Base-by-base conservation (phyloP, 73 alveolate genomes). In the Durusdinium trenchii region DNA sequence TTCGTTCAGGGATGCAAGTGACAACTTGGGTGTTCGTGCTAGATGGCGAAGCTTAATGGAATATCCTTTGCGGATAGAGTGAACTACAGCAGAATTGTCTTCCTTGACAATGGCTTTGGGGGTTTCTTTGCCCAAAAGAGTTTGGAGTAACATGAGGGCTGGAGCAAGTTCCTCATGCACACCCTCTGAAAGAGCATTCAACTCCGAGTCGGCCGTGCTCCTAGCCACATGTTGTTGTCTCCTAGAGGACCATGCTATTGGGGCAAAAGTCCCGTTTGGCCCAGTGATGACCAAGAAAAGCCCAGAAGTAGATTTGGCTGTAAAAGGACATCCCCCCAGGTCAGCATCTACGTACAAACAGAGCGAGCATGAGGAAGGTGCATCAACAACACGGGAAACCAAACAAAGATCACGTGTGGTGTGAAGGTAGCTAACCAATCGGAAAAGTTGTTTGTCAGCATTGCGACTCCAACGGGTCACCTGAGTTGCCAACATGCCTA, bases 191-290 rank as follows among this genome's bases (percentile, higher is more conserved):
- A 86, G 4, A 5, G 95, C 76, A 5, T 57, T 83, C 1, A 86
- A 10, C 45, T 86, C 95, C 18, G 67, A 26, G n/a, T n/a, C 86
- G 36, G 86, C 54, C 35, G 86, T 38, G 48, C 46, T 16, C 32
- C 86, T 75, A 75, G 86, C 86, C 6, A n/a, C 51, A n/a, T n/a
- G 48, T 23, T n/a, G 86, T n/a, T 75, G 86, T 36, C 86, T 35
- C 86, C 51, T 75, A 23, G 54, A 6, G 3, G 30, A 48, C 87
- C 87, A 76, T 12, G 46, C 50, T 14, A 47, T 46, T 1, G 92
- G 92, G 3, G 20, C 43, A 47, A 45, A 47, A 3, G 92, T 82
- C 1, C 87, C 87, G 3, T 50, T 12, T 20, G 92, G 92, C 1
- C 92, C 92, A 7, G 48, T 4, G 48, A 82, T 48, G 14, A 47